Conservation (phyloP, 148 eudicot genomes). For the Arbutus unedo region DNA sequence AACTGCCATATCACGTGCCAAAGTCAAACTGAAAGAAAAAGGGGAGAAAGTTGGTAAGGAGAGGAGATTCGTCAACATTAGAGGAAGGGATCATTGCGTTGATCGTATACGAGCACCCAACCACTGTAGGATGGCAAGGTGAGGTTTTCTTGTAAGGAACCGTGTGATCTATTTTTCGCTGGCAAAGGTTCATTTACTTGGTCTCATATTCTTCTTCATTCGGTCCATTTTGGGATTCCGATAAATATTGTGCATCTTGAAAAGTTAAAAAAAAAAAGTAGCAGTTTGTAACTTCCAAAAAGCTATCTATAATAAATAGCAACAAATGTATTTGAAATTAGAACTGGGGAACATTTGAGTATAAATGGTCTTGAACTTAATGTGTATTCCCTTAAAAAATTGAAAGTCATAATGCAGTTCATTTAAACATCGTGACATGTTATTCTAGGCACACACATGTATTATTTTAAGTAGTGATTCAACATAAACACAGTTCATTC, state of each 20-base stretch:
- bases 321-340: neutral
- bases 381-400: neutral
- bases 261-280: too few species aligned
- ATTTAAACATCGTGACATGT: neutral
- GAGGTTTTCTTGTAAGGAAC: neutral
- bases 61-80: too few species aligned
- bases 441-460: neutral
- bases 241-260: neutral
- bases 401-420: neutral
- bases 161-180: neutral
- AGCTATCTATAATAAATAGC: neutral
- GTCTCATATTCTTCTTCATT: neutral
- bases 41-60: too few species aligned
- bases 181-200: neutral
- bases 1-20: too few species aligned
- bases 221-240: neutral
- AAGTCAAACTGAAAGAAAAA: too few species aligned
- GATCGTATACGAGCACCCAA: too few species aligned
- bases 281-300: too few species aligned
- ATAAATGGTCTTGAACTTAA: neutral
- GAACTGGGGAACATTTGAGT: neutral
- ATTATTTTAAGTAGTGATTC: neutral
- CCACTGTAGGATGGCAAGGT: too few species aligned
- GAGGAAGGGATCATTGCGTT: too few species aligned
- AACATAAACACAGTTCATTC: neutral